Evolutionary conservation across 768 basidiomycete genomes (phyloP).

Genomic region (Russula sp.): DNA sequence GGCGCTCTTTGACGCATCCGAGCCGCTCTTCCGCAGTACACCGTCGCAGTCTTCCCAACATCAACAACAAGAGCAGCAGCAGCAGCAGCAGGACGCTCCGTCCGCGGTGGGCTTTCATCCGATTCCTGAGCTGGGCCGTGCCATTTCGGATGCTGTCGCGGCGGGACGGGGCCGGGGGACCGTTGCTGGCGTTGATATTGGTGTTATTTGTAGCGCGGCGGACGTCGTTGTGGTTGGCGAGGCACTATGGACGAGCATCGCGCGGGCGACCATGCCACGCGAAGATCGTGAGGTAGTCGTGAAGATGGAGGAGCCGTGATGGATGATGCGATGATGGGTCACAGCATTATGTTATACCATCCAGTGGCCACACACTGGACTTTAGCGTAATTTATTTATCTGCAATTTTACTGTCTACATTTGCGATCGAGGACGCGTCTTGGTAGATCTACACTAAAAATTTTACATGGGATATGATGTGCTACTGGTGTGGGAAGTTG

Average conservation of each 20-base stretch:
- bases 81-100: conserved; percentile 17
- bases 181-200: conserved; percentile 18
- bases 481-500: background rate
- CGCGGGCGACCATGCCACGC: background rate
- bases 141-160: conserved; percentile 9
- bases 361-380: background rate
- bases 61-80: too few species aligned
- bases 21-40: conserved; percentile 40
- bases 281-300: conserved; percentile 2
- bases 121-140: conserved; percentile 17
- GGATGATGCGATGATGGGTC: background rate
- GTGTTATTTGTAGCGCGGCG: conserved; percentile 20
- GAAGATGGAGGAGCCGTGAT: conserved; percentile 16
- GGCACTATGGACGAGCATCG: conserved; percentile 18
- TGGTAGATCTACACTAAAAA: background rate
- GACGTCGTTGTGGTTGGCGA: conserved; percentile 20
- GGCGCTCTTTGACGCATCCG: conserved; percentile 66
- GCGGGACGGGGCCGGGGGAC: conserved; percentile 18
- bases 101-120: conserved; percentile 18
- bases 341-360: background rate
- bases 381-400: conserved; percentile 5
- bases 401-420: background rate
- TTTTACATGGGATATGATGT: background rate
- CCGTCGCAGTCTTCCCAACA: conserved; percentile 1
- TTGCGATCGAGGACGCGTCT: background rate